A percentile compares a stretch with the other conserved stretches of the same genome.
These are phyloP conservation scores for Cucurbita maxima DNA, from an alignment of 306 rosid species.

Conservation along the genomic window DNA sequence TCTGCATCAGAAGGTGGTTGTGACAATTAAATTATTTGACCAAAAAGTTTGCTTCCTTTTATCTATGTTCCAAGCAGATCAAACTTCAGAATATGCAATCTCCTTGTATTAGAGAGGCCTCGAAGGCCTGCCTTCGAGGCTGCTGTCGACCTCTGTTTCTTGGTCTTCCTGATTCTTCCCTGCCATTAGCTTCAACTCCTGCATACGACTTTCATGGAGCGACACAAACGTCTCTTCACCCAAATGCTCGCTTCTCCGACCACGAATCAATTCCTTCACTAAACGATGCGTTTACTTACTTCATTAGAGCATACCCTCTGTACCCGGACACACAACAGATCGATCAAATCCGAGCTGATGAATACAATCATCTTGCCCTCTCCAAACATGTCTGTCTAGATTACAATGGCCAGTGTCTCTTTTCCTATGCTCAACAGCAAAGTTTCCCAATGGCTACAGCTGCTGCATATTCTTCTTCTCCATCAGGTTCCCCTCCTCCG, in stretches of 20 bases:
- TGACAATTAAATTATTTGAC: background rate
- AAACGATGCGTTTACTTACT: slow-evolving; percentile 34
- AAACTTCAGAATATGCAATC: slow-evolving; percentile 24
- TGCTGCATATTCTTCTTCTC: slow-evolving; percentile 21
- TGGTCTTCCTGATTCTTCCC: slow-evolving; percentile 16
- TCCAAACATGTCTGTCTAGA: slow-evolving; percentile 59
- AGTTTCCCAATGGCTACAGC: slow-evolving; percentile 5
- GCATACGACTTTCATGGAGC: slow-evolving; percentile 21
- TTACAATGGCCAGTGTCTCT: slow-evolving; percentile 64
- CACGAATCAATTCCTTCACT: slow-evolving; percentile 63
- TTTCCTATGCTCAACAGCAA: slow-evolving; percentile 43
- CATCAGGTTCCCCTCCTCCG: slow-evolving; percentile 7
- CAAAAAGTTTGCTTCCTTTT: background rate
- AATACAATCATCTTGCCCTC: slow-evolving; percentile 47
- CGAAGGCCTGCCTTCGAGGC: slow-evolving; percentile 41
- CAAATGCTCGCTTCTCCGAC: slow-evolving; percentile 45
- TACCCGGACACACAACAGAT: slow-evolving; percentile 22
- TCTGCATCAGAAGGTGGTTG: slow-evolving; percentile 1
- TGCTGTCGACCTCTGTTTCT: slow-evolving; percentile 39
- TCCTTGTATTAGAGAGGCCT: slow-evolving; percentile 24
- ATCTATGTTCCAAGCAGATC: background rate
- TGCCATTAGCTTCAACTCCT: slow-evolving; percentile 1
- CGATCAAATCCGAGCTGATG: slow-evolving; percentile 42
- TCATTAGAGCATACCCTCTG: slow-evolving; percentile 40
- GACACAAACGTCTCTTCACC: slow-evolving; percentile 37